A percentile compares a stretch with the other conserved stretches of the same genome.
These are phyloP conservation scores for Mucuna pruriens DNA, from an alignment of 306 rosid species.

Conservation along the genomic window DNA sequence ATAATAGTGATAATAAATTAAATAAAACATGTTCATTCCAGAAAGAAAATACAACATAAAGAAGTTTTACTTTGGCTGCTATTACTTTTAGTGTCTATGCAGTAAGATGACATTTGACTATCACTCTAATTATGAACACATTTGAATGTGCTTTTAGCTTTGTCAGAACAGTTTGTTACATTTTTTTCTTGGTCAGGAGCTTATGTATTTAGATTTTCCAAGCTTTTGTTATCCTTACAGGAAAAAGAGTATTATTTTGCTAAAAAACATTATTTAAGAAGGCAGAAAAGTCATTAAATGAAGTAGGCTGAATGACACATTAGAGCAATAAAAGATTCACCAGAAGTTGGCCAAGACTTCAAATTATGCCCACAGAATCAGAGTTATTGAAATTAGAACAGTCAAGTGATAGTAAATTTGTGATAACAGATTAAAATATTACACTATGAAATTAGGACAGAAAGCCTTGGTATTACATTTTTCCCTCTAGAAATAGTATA, in stretches of 20 bases:
- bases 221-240: neutral
- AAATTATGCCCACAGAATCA: constrained; percentile 9
- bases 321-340: neutral
- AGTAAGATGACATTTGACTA: neutral
- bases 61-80: constrained; percentile 11
- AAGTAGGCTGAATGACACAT: neutral
- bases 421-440: constrained; percentile 28
- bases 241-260: neutral
- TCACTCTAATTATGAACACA: constrained; percentile 14
- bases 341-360: neutral
- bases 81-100: neutral
- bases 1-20: neutral
- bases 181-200: neutral
- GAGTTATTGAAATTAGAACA: constrained; percentile 12
- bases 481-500: neutral
- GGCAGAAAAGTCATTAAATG: neutral
- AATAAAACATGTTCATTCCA: neutral
- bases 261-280: neutral
- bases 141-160: constrained; percentile 6
- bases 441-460: neutral
- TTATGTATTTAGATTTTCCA: constrained; percentile 6
- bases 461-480: neutral
- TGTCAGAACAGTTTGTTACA: neutral
- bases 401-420: neutral
- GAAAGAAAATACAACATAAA: neutral